Percentiles rank a stretch among this genome's conserved stretches.
These are phyloP conservation scores for Colletotrichum sp. DNA, from an alignment of 2,329 filamentous ascomycete genomes.

Conservation along the genomic window DNA sequence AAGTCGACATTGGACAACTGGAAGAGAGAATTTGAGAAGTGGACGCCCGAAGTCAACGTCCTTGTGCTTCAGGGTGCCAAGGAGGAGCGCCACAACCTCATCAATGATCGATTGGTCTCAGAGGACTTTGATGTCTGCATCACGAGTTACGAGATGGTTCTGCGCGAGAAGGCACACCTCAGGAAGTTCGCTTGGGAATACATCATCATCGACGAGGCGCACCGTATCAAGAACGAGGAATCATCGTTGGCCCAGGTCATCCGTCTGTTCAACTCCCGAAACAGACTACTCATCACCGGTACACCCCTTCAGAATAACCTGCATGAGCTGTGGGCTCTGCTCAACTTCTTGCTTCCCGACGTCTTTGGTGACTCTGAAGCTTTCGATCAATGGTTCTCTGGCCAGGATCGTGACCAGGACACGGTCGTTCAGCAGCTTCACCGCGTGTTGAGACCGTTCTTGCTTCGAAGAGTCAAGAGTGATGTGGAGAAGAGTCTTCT, in stretches of 20 bases:
- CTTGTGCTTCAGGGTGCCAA: slow-evolving; percentile 94
- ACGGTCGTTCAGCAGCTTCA: slow-evolving; percentile 96
- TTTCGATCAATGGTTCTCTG: slow-evolving; percentile 98
- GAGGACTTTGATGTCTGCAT: slow-evolving; percentile 98
- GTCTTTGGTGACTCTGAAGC: slow-evolving; percentile 97
- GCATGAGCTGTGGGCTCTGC: slow-evolving; percentile 94
- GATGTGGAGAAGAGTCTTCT: slow-evolving; percentile 98
- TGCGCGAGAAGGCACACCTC: slow-evolving; percentile 90
- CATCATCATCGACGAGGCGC: slow-evolving; percentile 97
- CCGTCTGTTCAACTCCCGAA: slow-evolving; percentile 92
- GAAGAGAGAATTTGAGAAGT: slow-evolving; percentile 91
- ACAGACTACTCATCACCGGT: slow-evolving; percentile 93
- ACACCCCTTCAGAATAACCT: slow-evolving; percentile 98
- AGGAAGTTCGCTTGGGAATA: slow-evolving; percentile 99
- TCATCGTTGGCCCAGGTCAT: slow-evolving; percentile 97
- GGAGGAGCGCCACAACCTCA: slow-evolving; percentile 86
- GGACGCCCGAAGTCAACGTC: slow-evolving; percentile 96
- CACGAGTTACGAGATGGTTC: slow-evolving; percentile 98
- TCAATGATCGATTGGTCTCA: slow-evolving; percentile 88
- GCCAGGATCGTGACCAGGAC: slow-evolving; percentile 88
- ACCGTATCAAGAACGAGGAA: slow-evolving; percentile 99
- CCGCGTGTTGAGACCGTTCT: slow-evolving; percentile 88
- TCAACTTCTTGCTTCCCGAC: slow-evolving; percentile 97
- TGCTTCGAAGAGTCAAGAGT: slow-evolving; percentile 93
- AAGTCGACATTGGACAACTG: slow-evolving; percentile 99